Evolutionary conservation across 1,284 basidiomycete species (phyloP).

Genomic region (Heliocybe sulcata): DNA sequence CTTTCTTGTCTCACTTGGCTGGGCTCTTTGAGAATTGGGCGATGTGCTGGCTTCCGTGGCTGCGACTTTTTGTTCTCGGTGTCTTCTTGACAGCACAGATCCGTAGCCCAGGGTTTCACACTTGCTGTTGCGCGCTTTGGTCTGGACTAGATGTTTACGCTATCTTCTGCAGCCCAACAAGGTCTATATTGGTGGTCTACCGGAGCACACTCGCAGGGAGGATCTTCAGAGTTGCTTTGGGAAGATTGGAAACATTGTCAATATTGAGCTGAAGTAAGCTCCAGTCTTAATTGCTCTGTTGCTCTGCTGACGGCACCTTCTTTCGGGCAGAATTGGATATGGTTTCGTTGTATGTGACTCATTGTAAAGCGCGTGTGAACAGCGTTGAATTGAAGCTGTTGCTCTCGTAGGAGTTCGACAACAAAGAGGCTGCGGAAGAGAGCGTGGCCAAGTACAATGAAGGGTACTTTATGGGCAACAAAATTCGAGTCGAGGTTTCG

Average conservation of each 20-base stretch:
- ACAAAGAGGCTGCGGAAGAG: slow-evolving; percentile 70
- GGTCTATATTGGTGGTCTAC: slow-evolving; percentile 82
- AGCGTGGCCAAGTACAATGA: slow-evolving; percentile 81
- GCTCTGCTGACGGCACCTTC: slow-evolving; percentile 8
- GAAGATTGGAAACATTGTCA: slow-evolving; percentile 69
- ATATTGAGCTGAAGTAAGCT: slow-evolving; percentile 78
- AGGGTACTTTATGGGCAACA: slow-evolving; percentile 83
- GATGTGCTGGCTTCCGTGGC: background rate
- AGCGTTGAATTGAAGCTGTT: slow-evolving; percentile 4
- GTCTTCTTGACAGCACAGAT: slow-evolving; percentile 10
- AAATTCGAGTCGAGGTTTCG: slow-evolving; percentile 78
- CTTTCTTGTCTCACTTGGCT: slow-evolving; percentile 17
- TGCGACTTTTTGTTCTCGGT: slow-evolving; percentile 9
- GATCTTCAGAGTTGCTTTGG: slow-evolving; percentile 80
- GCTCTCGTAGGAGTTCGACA: slow-evolving; percentile 67
- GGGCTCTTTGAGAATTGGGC: background rate
- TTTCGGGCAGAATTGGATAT: slow-evolving; percentile 58
- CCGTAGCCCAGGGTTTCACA: slow-evolving; percentile 11
- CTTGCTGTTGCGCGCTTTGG: slow-evolving; percentile 12
- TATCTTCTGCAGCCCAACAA: slow-evolving; percentile 77
- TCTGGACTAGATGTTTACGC: slow-evolving; percentile 57
- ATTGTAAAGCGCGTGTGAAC: background rate
- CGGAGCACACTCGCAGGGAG: slow-evolving; percentile 76
- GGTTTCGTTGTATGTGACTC: slow-evolving; percentile 68
- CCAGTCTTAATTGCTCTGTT: background rate